phyloP scores from a whole-genome alignment of 768 basidiomycete genomes.

The Lepiota brunneoincarnata region DNA sequence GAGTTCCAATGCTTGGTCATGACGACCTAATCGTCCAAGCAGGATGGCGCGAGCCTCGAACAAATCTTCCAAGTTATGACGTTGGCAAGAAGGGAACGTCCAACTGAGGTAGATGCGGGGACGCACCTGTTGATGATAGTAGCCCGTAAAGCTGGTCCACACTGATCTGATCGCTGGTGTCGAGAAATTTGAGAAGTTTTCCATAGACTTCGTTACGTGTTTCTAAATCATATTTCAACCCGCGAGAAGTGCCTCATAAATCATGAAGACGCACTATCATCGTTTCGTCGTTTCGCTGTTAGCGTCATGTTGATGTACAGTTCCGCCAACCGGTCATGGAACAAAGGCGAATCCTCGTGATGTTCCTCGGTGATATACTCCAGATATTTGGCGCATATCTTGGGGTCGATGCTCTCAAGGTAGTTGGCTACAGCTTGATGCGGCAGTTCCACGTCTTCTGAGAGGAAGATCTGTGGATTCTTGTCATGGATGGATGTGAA shows the following conservation, averaged over 20 bases:
- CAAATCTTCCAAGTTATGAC: constrained; percentile 50
- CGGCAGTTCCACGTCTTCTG: constrained; percentile 92
- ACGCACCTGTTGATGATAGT: constrained; percentile 78
- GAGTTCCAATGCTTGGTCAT: constrained; percentile 92
- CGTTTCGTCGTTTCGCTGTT: constrained; percentile 51
- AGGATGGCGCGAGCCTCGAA: constrained; percentile 92
- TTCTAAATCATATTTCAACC: constrained; percentile 30
- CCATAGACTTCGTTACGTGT: constrained; percentile 49
- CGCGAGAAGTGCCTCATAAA: not conserved
- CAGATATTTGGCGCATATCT: constrained; percentile 75
- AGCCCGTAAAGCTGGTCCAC: constrained; percentile 78
- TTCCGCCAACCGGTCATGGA: constrained; percentile 89
- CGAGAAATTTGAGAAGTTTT: constrained; percentile 79
- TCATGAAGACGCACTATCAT: constrained; percentile 45
- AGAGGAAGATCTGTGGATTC: constrained; percentile 78
- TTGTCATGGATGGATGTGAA: not conserved
- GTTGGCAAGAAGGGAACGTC: not conserved
- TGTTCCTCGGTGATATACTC: constrained; percentile 81
- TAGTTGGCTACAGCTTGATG: constrained; percentile 71
- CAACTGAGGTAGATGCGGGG: not conserved
- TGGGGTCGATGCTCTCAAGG: constrained; percentile 67
- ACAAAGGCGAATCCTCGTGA: constrained; percentile 60
- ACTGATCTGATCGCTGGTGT: constrained; percentile 63
- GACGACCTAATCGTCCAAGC: constrained; percentile 83
- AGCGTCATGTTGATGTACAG: constrained; percentile 75